Evolutionary conservation across 2,329 filamentous ascomycete species (phyloP), one percentile per base, ranked within the genome.

Genomic region (Cadophora malorum): DNA sequence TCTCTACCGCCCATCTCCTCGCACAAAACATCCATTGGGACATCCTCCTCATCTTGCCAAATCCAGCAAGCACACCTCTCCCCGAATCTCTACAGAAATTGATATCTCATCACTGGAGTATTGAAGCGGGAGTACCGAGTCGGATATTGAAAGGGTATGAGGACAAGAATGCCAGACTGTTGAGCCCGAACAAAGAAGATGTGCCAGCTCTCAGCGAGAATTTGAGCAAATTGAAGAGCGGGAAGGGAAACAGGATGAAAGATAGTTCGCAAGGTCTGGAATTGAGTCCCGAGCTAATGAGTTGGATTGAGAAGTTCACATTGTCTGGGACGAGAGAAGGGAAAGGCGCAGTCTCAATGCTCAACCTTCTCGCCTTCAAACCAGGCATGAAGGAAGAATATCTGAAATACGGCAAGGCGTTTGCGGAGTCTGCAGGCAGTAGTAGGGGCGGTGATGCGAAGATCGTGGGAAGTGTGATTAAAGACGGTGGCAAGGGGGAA

Each of bases 311-410:
- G 67, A 78, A 4, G 0, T 82, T 81, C 63, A 55, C 52, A 19
- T 55, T 28, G 5, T 65, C 71, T 23, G 59, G 69, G 0, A 65
- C 58, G 41, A 67, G 70, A 74, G 74, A 75, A 78, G 76, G 74
- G 55, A 70, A 78, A 75, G 68, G 70, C 47, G 83, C 88, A 0
- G 84, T 90, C 1, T 86, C 84, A 1, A 90, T 90, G 88, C 80
- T 90, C 49, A 90, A 90, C 69, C 79, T 90, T 3, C 81, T 90
- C 4, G 81, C 86, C 49, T 90, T 90, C 78, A 80, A 81, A 53
- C 79, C 77, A 0, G 82, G 80, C 12, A 82, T 80, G 69, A 86
- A 88, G 73, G 77, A 79, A 28, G 79, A 81, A 59, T 90, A 90
- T 72, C 79, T 84, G 21, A 78, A 83, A 58, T 90, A 90, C 75